Evolutionary conservation across 176 grass and related monocot genomes (phyloP).

Genomic region (Phoenix dactylifera): DNA sequence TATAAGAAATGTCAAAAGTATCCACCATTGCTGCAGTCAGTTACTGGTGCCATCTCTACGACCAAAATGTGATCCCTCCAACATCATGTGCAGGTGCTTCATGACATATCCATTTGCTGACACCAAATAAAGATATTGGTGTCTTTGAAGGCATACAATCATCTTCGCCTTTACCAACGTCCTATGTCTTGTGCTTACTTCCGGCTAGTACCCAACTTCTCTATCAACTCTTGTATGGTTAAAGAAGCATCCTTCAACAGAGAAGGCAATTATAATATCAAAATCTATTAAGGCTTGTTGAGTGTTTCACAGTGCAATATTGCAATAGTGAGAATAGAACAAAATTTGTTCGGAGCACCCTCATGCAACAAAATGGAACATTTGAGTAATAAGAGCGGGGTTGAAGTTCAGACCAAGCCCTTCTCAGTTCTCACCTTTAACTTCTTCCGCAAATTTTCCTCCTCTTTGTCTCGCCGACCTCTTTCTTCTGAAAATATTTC

Average conservation of each 20-base stretch:
- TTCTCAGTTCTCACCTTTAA: slow-evolving; percentile 60
- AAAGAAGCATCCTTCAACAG: slow-evolving; percentile 47
- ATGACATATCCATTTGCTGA: too few species aligned
- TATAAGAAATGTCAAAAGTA: too few species aligned
- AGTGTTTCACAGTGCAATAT: too few species aligned
- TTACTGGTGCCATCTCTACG: too few species aligned
- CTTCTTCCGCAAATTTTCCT: slow-evolving; percentile 69
- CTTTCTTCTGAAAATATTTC: slow-evolving; percentile 96
- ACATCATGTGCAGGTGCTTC: too few species aligned
- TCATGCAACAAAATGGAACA: not conserved
- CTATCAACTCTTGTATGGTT: slow-evolving; percentile 62
- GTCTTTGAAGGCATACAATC: too few species aligned
- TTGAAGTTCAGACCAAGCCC: not conserved
- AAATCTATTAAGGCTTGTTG: not conserved
- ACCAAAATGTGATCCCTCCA: too few species aligned
- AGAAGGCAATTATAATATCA: not conserved
- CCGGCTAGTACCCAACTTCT: slow-evolving; percentile 34
- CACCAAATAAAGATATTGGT: too few species aligned
- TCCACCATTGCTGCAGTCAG: too few species aligned
- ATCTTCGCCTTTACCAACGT: too few species aligned
- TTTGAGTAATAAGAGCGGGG: not conserved
- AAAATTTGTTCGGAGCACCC: not conserved
- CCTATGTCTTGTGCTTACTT: slow-evolving; percentile 30
- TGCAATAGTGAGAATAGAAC: too few species aligned
- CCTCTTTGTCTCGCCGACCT: slow-evolving; percentile 59